phyloP scores from a whole-genome alignment of 2,329 filamentous ascomycete species.

The Aaosphaeria pasadenensis region DNA sequence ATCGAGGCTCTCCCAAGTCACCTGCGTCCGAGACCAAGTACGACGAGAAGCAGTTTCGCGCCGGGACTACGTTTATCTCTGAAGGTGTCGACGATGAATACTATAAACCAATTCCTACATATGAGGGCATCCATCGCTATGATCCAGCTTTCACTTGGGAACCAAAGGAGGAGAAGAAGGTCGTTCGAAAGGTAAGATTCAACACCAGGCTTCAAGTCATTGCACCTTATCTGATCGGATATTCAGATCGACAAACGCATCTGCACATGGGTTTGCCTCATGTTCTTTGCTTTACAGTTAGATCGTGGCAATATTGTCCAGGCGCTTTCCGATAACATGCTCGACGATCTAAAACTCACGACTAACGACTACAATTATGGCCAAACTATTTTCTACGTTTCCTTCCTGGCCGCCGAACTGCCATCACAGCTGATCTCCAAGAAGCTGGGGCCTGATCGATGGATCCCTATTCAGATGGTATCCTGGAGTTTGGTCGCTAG shows the following conservation, averaged over 20 bases:
- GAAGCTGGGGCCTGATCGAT: constrained; percentile 44
- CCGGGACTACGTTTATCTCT: background rate
- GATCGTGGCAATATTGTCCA: constrained; percentile 47
- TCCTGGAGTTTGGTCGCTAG: constrained; percentile 51
- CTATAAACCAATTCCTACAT: constrained; percentile 53
- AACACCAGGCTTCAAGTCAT: background rate
- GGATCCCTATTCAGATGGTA: constrained; percentile 44
- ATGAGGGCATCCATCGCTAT: constrained; percentile 59
- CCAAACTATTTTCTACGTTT: constrained; percentile 66
- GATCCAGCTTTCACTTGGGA: constrained; percentile 58
- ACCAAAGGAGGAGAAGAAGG: constrained; percentile 52
- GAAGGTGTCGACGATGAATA: constrained; percentile 14
- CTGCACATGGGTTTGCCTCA: constrained; percentile 51
- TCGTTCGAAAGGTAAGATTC: constrained; percentile 51
- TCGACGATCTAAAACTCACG: constrained; percentile 28
- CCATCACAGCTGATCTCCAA: constrained; percentile 49
- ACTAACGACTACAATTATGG: constrained; percentile 40
- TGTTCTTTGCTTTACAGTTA: constrained; percentile 56
- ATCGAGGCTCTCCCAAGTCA: background rate
- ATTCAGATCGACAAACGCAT: constrained; percentile 51
- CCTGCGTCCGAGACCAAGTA: background rate
- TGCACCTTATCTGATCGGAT: background rate
- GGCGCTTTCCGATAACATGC: constrained; percentile 34
- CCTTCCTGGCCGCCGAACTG: constrained; percentile 64
- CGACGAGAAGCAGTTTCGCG: background rate